Evolutionary conservation across 2,329 filamentous ascomycete genomes (phyloP).

Genomic region (Pseudocercospora fuligena): DNA sequence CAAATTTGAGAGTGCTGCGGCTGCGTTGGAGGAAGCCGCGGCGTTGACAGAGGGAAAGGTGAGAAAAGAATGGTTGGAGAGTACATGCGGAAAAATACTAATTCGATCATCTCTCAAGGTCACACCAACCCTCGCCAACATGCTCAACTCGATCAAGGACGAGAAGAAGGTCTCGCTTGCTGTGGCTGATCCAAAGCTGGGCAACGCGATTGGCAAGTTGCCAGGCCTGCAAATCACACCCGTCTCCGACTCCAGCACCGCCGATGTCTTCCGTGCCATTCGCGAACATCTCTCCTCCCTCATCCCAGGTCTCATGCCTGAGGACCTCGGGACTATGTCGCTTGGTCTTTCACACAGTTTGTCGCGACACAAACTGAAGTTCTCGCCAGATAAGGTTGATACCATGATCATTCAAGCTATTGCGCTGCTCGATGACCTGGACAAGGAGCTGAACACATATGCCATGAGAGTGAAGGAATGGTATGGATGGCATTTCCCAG

Average conservation of each 20-base stretch:
- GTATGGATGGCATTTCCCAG: constrained; percentile 99
- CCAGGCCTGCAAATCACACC: constrained; percentile 84
- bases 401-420: constrained; percentile 99
- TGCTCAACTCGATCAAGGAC: constrained; percentile 90
- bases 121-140: constrained; percentile 78
- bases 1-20: constrained; percentile 94
- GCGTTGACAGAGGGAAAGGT: constrained; percentile 86
- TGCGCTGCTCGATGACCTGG: constrained; percentile 88
- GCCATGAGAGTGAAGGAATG: constrained; percentile 99
- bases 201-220: constrained; percentile 88
- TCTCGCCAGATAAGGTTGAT: constrained; percentile 97
- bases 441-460: constrained; percentile 98
- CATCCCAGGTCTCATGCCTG: constrained; percentile 82
- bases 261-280: constrained; percentile 92
- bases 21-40: constrained; percentile 87
- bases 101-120: constrained; percentile 55
- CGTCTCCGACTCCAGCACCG: constrained; percentile 79
- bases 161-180: constrained; percentile 97
- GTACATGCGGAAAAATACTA: constrained; percentile 3
- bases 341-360: constrained; percentile 96
- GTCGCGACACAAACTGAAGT: constrained; percentile 97
- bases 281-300: constrained; percentile 87
- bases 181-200: constrained; percentile 90
- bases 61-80: not conserved
- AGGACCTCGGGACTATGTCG: constrained; percentile 91